These are phyloP conservation scores for Boletus coccyginus DNA, from an alignment of 768 basidiomycete species.

Conservation along the genomic window DNA sequence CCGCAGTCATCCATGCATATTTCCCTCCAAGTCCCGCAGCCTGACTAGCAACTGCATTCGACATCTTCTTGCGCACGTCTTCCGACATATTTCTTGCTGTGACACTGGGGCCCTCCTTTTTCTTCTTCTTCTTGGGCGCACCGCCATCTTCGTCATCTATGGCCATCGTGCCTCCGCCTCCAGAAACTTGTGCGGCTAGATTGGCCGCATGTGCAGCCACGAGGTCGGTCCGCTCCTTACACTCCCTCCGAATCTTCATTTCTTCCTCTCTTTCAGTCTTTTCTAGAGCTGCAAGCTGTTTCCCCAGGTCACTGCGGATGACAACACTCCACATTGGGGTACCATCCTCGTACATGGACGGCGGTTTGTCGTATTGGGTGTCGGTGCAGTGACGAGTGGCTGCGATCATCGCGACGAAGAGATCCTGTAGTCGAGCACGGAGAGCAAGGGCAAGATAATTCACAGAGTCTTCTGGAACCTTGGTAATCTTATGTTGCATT, in stretches of 20 bases:
- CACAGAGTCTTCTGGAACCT: conserved; percentile 66
- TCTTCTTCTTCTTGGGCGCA: conserved; percentile 75
- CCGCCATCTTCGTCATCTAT: conserved; percentile 50
- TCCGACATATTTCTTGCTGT: conserved; percentile 89
- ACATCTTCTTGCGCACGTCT: conserved; percentile 89
- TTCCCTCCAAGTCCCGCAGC: conserved; percentile 82
- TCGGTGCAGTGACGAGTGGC: conserved; percentile 69
- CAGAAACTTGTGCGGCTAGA: conserved; percentile 55
- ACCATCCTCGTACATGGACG: conserved; percentile 62
- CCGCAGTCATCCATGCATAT: conserved; percentile 87
- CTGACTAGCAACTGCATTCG: conserved; percentile 84
- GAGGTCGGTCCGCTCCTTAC: conserved; percentile 74
- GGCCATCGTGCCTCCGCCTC: conserved; percentile 22
- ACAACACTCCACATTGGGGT: conserved; percentile 82
- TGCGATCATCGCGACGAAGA: conserved; percentile 63
- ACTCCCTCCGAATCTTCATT: conserved; percentile 64
- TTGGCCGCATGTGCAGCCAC: conserved; percentile 68
- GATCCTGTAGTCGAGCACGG: conserved; percentile 68
- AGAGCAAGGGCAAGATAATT: conserved; percentile 80
- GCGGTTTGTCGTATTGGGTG: conserved; percentile 64
- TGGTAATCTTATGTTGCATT: conserved; percentile 64
- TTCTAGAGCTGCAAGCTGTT: conserved; percentile 74
- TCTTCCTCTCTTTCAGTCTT: conserved; percentile 84
- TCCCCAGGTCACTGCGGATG: conserved; percentile 75
- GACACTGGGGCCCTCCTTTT: conserved; percentile 80